These are phyloP conservation scores for Boletus reticulatus DNA, from an alignment of 768 basidiomycete species.

Conservation along the genomic window DNA sequence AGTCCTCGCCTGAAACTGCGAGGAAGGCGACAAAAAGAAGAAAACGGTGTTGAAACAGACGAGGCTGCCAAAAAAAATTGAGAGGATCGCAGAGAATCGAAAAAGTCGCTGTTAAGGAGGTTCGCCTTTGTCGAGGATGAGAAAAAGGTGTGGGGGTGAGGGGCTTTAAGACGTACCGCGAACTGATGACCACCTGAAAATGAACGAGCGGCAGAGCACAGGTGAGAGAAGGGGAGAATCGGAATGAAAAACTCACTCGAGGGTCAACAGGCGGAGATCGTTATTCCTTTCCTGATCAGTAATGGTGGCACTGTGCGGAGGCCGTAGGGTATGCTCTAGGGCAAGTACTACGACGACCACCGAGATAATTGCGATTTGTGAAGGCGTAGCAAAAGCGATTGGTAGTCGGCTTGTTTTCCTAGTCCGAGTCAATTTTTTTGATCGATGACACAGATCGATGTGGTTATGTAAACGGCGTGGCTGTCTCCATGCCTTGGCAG, in stretches of 20 bases:
- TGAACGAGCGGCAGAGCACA: conserved; percentile 14
- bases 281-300: conserved; percentile 73
- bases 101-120: conserved; percentile 60
- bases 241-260: conserved; percentile 51
- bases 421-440: conserved; percentile 16
- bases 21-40: conserved; percentile 51
- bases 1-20: conserved; percentile 71
- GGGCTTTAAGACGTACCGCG: conserved; percentile 51
- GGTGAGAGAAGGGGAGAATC: conserved; percentile 9
- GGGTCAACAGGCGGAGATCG: conserved; percentile 82
- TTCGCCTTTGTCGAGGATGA: conserved; percentile 54
- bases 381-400: conserved; percentile 24
- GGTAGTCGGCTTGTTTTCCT: conserved; percentile 5
- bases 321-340: conserved; percentile 33
- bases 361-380: conserved; percentile 13
- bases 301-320: conserved; percentile 51
- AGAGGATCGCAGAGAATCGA: conserved; percentile 5
- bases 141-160: conserved; percentile 3
- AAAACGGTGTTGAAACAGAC: neutral
- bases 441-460: conserved; percentile 10
- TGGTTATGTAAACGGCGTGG: conserved; percentile 19
- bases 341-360: conserved; percentile 22
- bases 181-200: conserved; percentile 71
- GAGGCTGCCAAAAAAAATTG: conserved; percentile 9
- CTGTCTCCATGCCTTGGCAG: conserved; percentile 8